Base-by-base conservation (phyloP, 139 green algal genomes). In the Closterium sp. region DNA sequence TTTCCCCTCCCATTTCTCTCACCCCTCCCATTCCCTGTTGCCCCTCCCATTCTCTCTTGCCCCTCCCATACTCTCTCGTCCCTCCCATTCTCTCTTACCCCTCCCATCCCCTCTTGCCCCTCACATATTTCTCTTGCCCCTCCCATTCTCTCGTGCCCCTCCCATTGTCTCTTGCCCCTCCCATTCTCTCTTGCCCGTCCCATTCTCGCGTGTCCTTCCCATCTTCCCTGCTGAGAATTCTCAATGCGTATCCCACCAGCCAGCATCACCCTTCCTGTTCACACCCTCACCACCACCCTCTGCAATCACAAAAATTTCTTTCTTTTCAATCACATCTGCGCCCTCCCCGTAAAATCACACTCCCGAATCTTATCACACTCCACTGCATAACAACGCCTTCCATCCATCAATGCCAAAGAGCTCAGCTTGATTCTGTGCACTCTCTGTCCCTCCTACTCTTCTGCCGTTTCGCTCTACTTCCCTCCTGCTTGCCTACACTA, bases 401-500 rank as follows among this genome's bases (percentile, higher is more conserved):
- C 87, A 90, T 38, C 32, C 32, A 38, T 38, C 32, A 38, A 38
- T 38, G 32, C 32, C 32, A 38, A 38, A 38, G 32, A 38, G 32
- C 32, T 38, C 32, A 38, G n/a, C 70, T 73, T 62, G n/a, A 19
- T 85, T 90, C 7, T 62, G 28, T 13, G n/a, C 28, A 50, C 88
- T 27, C 87, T 38, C 87, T 90, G 27, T n/a, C 24, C 9, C 87
- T n/a, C 50, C 87, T 27, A 70, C 45, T 73, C 87, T 38, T 90
- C 87, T 90, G 32, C 87, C n/a, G 50, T n/a, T 73, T 88, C 85
- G 29, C 85, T 88, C 87, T 90, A 34, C n/a, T 38, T 90, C 87
- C 38, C 38, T 45, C 38, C 38, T 73, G 50, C 50, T 73, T 22
- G 13, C 50, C 13, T 73, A 22, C 17, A 73, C 50, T 73, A 73